A percentile compares a stretch with the other conserved stretches of the same genome.
phyloP scores from a whole-genome alignment of 2,329 filamentous ascomycete species.

The Neofusicoccum kwambonambiense region DNA sequence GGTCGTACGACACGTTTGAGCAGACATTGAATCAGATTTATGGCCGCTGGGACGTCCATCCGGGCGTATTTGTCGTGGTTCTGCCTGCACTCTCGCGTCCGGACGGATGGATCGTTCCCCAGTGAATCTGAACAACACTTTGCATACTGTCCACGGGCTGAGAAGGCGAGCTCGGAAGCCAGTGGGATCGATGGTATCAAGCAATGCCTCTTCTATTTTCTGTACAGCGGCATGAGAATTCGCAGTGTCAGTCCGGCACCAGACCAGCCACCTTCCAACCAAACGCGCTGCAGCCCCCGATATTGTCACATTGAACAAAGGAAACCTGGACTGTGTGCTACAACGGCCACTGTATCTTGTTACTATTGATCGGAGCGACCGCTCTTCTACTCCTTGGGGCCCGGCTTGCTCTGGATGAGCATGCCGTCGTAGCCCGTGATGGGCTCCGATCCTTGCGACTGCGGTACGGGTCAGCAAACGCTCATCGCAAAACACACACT shows the following conservation, averaged over 20 bases:
- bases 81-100: too few relatives aligned
- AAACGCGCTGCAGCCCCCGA: constrained; percentile 26
- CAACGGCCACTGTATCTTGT: background rate
- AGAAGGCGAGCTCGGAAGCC: background rate
- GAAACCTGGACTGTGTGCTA: constrained; percentile 8
- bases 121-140: background rate
- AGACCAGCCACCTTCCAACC: constrained; percentile 36
- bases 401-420: constrained; percentile 40
- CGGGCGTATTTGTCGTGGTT: too few relatives aligned
- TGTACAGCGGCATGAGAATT: constrained; percentile 22
- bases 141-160: background rate
- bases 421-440: constrained; percentile 42
- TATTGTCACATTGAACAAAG: constrained; percentile 14
- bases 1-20: too few relatives aligned
- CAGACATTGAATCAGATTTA: too few relatives aligned
- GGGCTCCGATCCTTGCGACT: constrained; percentile 38
- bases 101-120: too few relatives aligned
- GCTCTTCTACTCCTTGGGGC: constrained; percentile 11
- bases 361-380: background rate
- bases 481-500: too few relatives aligned
- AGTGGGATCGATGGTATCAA: constrained; percentile 3
- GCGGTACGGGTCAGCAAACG: constrained; percentile 19
- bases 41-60: too few relatives aligned
- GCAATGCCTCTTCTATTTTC: constrained; percentile 19
- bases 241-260: constrained; percentile 29